A percentile compares a stretch with the other conserved stretches of the same genome.
These are phyloP conservation scores for Luvunga scandens DNA, from an alignment of 345 rosid species.

Conservation along the genomic window DNA sequence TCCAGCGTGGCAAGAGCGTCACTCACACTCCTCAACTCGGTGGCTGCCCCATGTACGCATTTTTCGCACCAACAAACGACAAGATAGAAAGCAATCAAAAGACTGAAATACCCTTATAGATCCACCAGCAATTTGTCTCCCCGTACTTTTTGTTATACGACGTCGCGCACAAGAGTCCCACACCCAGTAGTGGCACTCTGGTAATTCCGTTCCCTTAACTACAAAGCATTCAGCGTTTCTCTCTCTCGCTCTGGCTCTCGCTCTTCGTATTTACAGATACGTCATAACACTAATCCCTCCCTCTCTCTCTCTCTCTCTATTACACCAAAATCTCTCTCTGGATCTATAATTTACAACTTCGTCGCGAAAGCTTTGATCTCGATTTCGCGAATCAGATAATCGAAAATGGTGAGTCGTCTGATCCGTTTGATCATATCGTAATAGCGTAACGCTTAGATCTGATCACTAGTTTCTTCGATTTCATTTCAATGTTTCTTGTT, in stretches of 20 bases:
- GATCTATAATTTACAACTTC: neutral
- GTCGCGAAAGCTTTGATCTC: neutral
- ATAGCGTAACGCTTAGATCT: slow-evolving; percentile 13
- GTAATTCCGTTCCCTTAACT: neutral
- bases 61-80: neutral
- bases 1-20: neutral
- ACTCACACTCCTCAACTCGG: neutral
- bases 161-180: neutral
- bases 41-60: neutral
- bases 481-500: neutral
- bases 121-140: neutral
- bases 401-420: slow-evolving; percentile 16
- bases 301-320: neutral
- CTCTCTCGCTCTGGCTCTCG: neutral
- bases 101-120: neutral
- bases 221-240: neutral
- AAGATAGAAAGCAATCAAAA: neutral
- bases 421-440: neutral
- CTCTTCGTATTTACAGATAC: slow-evolving; percentile 2
- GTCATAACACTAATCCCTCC: neutral
- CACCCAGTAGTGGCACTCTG: slow-evolving; percentile 12
- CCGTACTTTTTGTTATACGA: neutral
- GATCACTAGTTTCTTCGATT: slow-evolving; percentile 6
- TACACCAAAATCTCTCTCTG: neutral
- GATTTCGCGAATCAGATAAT: neutral